These are phyloP conservation scores for Verbena officinalis DNA, from an alignment of 257 asterid species.

Conservation along the genomic window DNA sequence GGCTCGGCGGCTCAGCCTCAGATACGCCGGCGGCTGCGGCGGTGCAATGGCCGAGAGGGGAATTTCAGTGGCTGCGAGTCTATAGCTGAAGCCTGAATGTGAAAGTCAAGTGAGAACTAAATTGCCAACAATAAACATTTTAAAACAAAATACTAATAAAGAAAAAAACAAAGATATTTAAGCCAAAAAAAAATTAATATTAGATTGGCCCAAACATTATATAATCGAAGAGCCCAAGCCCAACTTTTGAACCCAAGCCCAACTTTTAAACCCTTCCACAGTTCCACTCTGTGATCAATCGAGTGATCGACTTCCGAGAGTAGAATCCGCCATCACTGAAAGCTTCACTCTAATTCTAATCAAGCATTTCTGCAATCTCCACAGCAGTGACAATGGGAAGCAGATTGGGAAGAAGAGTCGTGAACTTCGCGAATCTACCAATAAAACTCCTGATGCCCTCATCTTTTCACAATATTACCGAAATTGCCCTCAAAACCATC, in stretches of 20 bases:
- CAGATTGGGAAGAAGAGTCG: conserved; percentile 81
- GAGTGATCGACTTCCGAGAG: not conserved
- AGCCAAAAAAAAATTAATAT: too few relatives aligned
- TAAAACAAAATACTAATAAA: too few relatives aligned
- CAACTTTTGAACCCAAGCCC: conserved; percentile 29
- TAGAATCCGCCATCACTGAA: conserved; percentile 36
- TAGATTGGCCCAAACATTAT: not conserved
- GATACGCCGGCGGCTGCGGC: not conserved
- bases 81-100: not conserved
- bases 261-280: conserved; percentile 17
- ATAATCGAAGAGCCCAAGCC: conserved; percentile 21
- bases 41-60: not conserved
- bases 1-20: not conserved
- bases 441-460: conserved; percentile 93
- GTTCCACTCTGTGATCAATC: not conserved
- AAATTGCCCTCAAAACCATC: conserved; percentile 91
- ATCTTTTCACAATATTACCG: conserved; percentile 72
- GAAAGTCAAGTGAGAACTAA: not conserved
- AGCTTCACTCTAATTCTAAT: conserved; percentile 14
- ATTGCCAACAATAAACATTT: too few relatives aligned
- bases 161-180: too few relatives aligned
- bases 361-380: not conserved
- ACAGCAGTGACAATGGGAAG: conserved; percentile 52
- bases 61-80: not conserved
- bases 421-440: conserved; percentile 77